Base-by-base conservation (phyloP, 2,329 filamentous ascomycete species). In the Ascochyta lentis region DNA sequence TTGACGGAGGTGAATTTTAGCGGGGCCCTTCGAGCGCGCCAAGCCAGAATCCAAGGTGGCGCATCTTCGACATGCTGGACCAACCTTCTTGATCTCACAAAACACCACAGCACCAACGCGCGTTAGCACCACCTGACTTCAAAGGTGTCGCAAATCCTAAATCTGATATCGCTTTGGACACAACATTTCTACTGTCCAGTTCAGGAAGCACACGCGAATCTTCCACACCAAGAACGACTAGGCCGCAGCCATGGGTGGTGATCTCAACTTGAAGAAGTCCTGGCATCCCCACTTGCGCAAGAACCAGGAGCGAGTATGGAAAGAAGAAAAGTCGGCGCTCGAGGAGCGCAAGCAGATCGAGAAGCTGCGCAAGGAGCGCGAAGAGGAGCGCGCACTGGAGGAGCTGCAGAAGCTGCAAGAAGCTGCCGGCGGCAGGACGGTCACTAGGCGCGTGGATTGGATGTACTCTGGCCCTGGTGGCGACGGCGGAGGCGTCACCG, bases 311-410 rank as follows among this genome's bases (percentile, higher is more conserved):
- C 86, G 86, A 74, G 93, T 97, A 65, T 96, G 91, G 87, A 87
- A 94, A 59, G 91, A 96, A 76, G 93, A 98, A 73, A 89, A 95
- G 75, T 91, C 92, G 64, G 95, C 94, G 3, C 86, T 99, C 12
- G 91, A 95, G 49, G 95, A 99, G 82, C 89, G 95, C 77, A 98
- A 98, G 76, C 89, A 90, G 65, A 96, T 92, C 59, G 92, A 96
- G 55, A 91, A 95, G 70, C 88, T 96, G 59, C 86, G 92, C 70
- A 93, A 96, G 70, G 95, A 99, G 77, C 88, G 96, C 63, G 92
- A 93, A 65, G 93, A 98, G 75, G 96, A 99, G 79, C 88, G 93
- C 42, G 88, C 90, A 43, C 90, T 96, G 64, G 92, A 97, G 75
- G 93, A 98, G 75, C 86, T 98, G 1, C 91, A 97, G 76, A 86